Evolutionary conservation across 345 rosid genomes (phyloP), one percentile per base, ranked within the genome.

Genomic region (Bruguiera gymnorhiza): DNA sequence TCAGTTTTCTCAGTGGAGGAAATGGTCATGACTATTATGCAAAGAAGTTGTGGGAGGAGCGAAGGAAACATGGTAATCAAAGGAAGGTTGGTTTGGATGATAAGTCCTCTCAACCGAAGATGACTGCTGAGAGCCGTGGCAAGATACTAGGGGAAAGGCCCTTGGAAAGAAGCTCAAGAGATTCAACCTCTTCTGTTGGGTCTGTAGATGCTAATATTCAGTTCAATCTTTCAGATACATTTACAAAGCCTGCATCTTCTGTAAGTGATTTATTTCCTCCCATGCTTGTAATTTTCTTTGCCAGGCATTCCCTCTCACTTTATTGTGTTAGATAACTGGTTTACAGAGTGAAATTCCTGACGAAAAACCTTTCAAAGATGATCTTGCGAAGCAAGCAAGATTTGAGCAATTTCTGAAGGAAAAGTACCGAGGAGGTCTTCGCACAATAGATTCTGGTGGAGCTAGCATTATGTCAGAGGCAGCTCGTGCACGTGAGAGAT

Each of bases 381-480:
- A 92, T 73, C 89, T 81, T 50, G 88, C 85, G 51, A 92, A 92
- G 83, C 98, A 95, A 85, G 92, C 83, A 68, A 88, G 99, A 77
- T 95, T 88, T 82, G 97, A 92, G 88, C 86, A 70, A 78, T 95
- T 89, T 80, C 96, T 92, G 79, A 92, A 83, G 86, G 96, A 90
- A 63, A 92, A 92, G 81, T 87, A 92, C 74, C 80, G 80, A 68
- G 99, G 99, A 76, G 99, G 98, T 46, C 90, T 95, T 75, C 97
- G 97, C 46, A 62, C 90, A 26, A 68, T 86, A 36, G 84, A 70
- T 31, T 81, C 85, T 62, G 73, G 78, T 73, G 84, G 81, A 75
- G 80, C 85, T 37, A 80, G 78, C 74, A 80, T 73, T 63, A 80
- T 95, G 98, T 86, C 98, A 48, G 99, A 95, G 79, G 79, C 86